Percentiles rank a stretch among this genome's conserved stretches.
Evolutionary conservation across 2,329 filamentous ascomycete genomes (phyloP).

Genomic region (Fusarium bulbicola): DNA sequence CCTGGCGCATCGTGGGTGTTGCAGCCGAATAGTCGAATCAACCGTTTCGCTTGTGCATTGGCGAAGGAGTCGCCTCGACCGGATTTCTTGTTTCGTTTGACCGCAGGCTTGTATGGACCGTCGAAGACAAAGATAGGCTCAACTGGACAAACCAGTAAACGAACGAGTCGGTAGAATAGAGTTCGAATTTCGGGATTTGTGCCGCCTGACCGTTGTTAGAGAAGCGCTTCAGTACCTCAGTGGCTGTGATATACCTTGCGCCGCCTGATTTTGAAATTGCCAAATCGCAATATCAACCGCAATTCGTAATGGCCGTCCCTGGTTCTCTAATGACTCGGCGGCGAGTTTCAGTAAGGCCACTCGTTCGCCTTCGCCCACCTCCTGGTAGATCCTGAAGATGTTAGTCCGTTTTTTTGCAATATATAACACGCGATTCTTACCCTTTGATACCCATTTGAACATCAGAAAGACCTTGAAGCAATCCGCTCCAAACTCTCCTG

Average conservation of each 20-base stretch:
- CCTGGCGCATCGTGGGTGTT: constrained; percentile 87
- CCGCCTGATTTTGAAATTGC: constrained; percentile 92
- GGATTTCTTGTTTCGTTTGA: constrained; percentile 87
- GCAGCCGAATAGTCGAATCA: constrained; percentile 88
- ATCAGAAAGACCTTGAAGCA: constrained; percentile 10
- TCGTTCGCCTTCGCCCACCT: constrained; percentile 83
- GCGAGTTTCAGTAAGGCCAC: constrained; percentile 86
- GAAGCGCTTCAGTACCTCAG: background rate
- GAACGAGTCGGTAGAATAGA: constrained; percentile 88
- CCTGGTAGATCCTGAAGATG: constrained; percentile 79
- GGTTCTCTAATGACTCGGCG: constrained; percentile 76
- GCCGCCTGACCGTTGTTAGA: constrained; percentile 64
- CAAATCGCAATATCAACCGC: constrained; percentile 97
- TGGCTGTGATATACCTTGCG: constrained; percentile 63
- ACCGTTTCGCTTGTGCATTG: constrained; percentile 80
- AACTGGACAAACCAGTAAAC: constrained; percentile 79
- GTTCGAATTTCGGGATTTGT: constrained; percentile 90
- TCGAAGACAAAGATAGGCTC: constrained; percentile 93
- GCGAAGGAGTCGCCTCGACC: constrained; percentile 72
- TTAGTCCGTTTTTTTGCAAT: background rate
- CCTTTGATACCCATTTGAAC: constrained; percentile 72
- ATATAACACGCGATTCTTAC: constrained; percentile 46
- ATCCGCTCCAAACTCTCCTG: background rate
- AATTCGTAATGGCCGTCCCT: constrained; percentile 78
- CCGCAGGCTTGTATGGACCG: constrained; percentile 81